Evolutionary conservation across 371 early-diverging fungal genomes (phyloP).

Genomic region (Furculomyces boomerangus): DNA sequence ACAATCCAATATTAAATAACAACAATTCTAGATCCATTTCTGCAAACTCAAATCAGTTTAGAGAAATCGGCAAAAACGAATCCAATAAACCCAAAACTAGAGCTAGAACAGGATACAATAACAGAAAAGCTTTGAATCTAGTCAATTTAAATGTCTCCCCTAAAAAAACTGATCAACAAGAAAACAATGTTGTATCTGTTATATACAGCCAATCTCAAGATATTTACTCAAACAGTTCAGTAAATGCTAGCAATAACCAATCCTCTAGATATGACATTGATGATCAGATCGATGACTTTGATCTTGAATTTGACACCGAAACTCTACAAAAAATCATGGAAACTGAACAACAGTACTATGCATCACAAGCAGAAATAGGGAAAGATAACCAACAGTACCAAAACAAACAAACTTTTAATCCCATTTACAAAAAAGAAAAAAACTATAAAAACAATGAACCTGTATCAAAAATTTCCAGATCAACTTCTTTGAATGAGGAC

Average conservation of each 20-base stretch:
- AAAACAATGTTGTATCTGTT: background rate
- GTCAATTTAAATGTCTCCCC: background rate
- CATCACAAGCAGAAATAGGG: constrained; percentile 33
- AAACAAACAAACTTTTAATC: background rate
- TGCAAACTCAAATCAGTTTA: no score
- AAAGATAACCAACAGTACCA: constrained; percentile 9
- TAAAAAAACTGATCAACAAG: background rate
- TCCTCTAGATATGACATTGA: background rate
- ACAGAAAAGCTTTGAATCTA: no score
- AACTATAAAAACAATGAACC: background rate
- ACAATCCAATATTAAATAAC: no score
- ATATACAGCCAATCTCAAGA: background rate
- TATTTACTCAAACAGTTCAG: background rate
- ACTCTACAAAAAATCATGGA: constrained; percentile 17
- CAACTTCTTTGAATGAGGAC: background rate
- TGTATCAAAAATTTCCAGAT: background rate
- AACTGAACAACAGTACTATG: constrained; percentile 17
- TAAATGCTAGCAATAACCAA: background rate
- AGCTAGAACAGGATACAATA: no score
- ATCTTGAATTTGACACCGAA: constrained; percentile 16
- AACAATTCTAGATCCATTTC: no score
- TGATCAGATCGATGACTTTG: background rate
- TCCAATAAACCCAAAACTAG: no score
- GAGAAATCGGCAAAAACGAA: no score
- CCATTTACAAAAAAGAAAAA: background rate